Conservation (phyloP, 352 stramenopile genomes). For the Globisporangium uncinulatum region DNA sequence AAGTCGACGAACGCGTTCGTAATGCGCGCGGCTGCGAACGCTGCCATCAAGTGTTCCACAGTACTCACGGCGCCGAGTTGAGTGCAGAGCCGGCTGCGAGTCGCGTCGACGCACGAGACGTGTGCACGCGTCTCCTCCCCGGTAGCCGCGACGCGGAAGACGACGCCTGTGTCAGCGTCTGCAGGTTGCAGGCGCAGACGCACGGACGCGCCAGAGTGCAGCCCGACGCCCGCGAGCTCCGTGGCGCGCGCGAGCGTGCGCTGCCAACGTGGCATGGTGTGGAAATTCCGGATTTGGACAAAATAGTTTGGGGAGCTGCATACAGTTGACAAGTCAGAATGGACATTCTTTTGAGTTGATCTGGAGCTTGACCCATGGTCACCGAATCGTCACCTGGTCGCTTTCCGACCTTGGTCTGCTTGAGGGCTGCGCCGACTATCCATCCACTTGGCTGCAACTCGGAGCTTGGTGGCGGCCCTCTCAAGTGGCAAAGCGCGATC, state of each 20-base stretch:
- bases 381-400: no score
- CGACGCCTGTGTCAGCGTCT: constrained; percentile 21
- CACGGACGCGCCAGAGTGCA: constrained; percentile 44
- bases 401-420: no score
- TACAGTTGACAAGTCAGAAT: background rate
- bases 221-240: constrained; percentile 46
- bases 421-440: no score
- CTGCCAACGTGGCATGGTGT: constrained; percentile 21
- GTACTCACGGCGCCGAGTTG: constrained; percentile 43
- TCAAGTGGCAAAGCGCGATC: no score
- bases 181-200: constrained; percentile 29
- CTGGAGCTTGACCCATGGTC: no score
- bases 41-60: constrained; percentile 66
- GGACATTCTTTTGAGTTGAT: no score
- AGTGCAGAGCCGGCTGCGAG: constrained; percentile 52
- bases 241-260: constrained; percentile 44
- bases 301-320: background rate
- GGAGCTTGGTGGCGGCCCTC: no score
- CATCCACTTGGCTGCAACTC: no score
- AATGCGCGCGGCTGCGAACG: constrained; percentile 37
- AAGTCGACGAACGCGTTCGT: constrained; percentile 42
- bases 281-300: constrained; percentile 1
- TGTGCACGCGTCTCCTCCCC: constrained; percentile 21
- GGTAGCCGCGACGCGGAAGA: constrained; percentile 19
- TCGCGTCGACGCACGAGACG: constrained; percentile 31